Base-by-base conservation (phyloP, 116 monocot species). In the Papilionanthe hybrid region DNA sequence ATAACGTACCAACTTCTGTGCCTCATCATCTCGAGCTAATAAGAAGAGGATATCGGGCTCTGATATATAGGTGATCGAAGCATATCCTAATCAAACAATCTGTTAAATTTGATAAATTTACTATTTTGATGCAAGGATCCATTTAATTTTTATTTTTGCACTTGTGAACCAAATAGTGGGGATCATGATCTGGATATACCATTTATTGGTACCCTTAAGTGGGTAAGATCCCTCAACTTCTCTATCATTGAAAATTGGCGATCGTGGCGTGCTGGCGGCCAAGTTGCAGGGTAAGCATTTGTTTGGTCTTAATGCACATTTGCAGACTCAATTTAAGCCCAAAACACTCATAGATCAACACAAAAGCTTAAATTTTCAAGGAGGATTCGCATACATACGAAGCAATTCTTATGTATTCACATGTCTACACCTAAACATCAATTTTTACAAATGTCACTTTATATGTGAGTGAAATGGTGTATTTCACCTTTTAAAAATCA, bases 41-140 rank as follows among this genome's bases (percentile, higher is more conserved):
- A 5, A 72, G 27, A 6, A 78, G 75, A 81, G 94, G 94, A 11
- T 91, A 86, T 43, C 86, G 88, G 75, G 90, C 91, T 67, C 72
- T 94, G 10, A 90, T 94, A 5, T 94, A 90, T 80, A 91, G 90
- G 94, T 92, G 58, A 47, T 50, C 49, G 27, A 25, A 25, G 5
- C 49, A 13, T 50, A 4, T 48, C 23, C 49, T 15, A 12, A 50
- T 2, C 27, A 18, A 20, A 42, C 37, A 37, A 37, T 37, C 37
- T 4, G 43, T 20, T 44, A 20, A 42, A 7, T 44, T 37, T 71
- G 37, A 71, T 32, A 69, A 71, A 32, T 11, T 37, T 71, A 37
- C 13, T 71, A 17, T 71, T 71, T 37, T 5, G 32, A 32, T 71
- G 37, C 37, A 37, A 71, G 15, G 37, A 37, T 37, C 37, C 0